These are phyloP conservation scores for Bacterosira constricta DNA, from an alignment of 108 stramenopile species.

Conservation along the genomic window DNA sequence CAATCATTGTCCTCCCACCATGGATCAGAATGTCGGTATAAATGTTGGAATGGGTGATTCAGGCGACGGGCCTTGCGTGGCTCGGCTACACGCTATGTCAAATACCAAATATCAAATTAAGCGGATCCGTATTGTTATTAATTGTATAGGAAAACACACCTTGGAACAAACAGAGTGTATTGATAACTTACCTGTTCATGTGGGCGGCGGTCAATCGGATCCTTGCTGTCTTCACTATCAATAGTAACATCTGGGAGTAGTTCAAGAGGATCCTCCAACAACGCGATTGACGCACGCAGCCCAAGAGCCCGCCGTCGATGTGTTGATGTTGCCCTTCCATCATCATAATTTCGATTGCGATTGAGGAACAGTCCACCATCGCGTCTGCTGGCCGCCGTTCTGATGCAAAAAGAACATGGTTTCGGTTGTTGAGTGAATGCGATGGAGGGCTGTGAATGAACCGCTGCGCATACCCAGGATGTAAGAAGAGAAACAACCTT, in stretches of 20 bases:
- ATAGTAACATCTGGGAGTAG: not conserved
- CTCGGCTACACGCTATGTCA: conserved; percentile 57
- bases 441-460: no score
- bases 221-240: no score
- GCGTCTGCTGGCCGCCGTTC: no score
- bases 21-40: conserved; percentile 67
- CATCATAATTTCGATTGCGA: no score
- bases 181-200: conserved; percentile 54
- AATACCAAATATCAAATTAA: conserved; percentile 29
- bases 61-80: conserved; percentile 74
- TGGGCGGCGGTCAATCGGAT: conserved; percentile 49
- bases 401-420: no score
- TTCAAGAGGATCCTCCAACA: not conserved
- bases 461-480: no score
- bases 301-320: no score
- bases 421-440: no score
- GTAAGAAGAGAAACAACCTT: no score
- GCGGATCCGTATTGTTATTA: not conserved
- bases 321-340: no score
- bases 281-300: not conserved
- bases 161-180: not conserved
- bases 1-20: conserved; percentile 45
- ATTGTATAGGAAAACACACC: not conserved
- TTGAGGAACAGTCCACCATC: no score
- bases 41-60: conserved; percentile 78